Evolutionary conservation across 305 asterid genomes (phyloP), one percentile per base, ranked within the genome.

Genomic region (Rubia occidens): DNA sequence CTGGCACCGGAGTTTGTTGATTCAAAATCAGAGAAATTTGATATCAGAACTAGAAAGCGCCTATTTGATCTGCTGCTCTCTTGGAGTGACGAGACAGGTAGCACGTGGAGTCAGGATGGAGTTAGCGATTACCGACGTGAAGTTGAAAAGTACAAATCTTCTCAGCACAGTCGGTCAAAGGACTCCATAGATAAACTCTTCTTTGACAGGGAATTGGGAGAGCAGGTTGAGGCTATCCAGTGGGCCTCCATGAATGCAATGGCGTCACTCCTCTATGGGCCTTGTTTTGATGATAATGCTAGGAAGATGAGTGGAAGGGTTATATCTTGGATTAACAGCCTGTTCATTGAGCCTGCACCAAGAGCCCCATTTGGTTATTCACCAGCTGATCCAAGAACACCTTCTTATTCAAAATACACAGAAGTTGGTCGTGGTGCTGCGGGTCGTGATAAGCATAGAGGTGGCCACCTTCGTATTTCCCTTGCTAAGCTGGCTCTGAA

Each of bases 231-330:
- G 80, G 97, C 97, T 72, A 91, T 95, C 78, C 99, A 95, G 71
- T 91, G 98, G 98, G 96, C 97, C 61, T 89, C 98, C 74, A 91
- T 95, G 99, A 89, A 91, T 76, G 99, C 99, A 24, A 89, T 95
- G 99, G 96, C 99, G 70, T 91, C 99, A 43, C 86, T 95, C 61
- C 80, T 95, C 67, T 95, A 91, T 59, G 99, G 99, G 53, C 98
- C 97, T 74, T 95, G 99, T 89, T 95, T 95, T 83, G 99, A 95
- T 79, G 99, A 95, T 80, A 91, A 86, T 58, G 96, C 99, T 37
- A 88, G 99, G 82, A 95, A 95, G 84, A 95, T 95, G 99, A 88
- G 99, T 84, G 99, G 99, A 47, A 86, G 97, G 69, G 97, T 95
- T 66, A 91, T 95, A 79, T 89, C 97, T 64, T 95, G 99, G 99